Evolutionary conservation across 208 protist species (phyloP), one percentile per base, ranked within the genome.

Genomic region (Lotmaria passim): DNA sequence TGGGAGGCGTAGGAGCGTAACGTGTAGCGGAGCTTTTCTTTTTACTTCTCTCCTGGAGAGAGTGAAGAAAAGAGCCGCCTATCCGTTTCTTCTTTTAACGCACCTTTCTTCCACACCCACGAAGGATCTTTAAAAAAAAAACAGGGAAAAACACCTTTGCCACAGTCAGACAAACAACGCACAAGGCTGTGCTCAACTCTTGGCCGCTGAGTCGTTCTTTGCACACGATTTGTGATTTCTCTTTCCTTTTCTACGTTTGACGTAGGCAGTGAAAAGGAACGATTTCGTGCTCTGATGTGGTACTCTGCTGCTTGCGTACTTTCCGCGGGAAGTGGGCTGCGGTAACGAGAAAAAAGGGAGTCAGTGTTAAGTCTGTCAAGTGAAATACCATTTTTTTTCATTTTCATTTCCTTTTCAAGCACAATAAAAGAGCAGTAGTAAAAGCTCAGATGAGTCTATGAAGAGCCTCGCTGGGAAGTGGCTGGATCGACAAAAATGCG

Each of bases 321-420:
- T 21, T 8, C 43, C 17, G 43, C 12, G 12, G 7, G 23, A 21
- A 47, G 33, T 7, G 55, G 21, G 33, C 30, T 11, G 55, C 31
- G 14, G n/a, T n/a, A n/a, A n/a, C n/a, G n/a, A n/a, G n/a, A n/a
- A n/a, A n/a, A n/a, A n/a, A n/a, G n/a, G n/a, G n/a, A n/a, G n/a
- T n/a, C n/a, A n/a, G n/a, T n/a, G n/a, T n/a, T 47, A 47, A 47
- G 33, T n/a, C 12, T 26, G 14, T 47, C 34, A 21, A 48, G 55
- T 61, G 55, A 61, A 61, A 47, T 7, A 61, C 55, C 55, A 61
- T 4, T 19, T 47, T 10, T 34, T 30, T 51, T 51, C 26, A 23
- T 24, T 63, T 51, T 51, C n/a, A 26, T 51, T 86, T 33, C 56
- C 59, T 10, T 99, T 96, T 98, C 86, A 97, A 31, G 91, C 98